Evolutionary conservation across 2,329 filamentous ascomycete genomes (phyloP).

Genomic region (Botryotinia globosa): DNA sequence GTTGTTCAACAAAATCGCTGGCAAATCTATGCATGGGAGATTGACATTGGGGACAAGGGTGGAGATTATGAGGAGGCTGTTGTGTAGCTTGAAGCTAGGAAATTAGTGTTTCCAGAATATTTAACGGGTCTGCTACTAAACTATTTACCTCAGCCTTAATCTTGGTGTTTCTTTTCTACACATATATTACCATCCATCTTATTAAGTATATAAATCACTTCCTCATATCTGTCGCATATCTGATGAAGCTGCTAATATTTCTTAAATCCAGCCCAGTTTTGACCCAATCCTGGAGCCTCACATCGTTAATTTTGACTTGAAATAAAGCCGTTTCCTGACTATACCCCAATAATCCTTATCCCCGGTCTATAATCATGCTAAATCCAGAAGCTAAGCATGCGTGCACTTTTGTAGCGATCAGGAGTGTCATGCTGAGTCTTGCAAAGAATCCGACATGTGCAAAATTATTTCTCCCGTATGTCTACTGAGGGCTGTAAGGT

Average conservation of each 20-base stretch:
- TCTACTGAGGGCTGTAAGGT: not conserved
- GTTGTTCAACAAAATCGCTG: not conserved
- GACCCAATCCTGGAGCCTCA: too few relatives aligned
- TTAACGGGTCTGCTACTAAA: too few relatives aligned
- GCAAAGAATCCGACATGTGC: not conserved
- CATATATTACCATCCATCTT: too few relatives aligned
- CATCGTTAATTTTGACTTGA: too few relatives aligned
- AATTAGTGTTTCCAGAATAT: too few relatives aligned
- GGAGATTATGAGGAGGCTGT: not conserved
- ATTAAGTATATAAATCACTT: too few relatives aligned
- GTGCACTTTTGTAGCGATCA: too few relatives aligned
- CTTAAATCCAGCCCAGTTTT: not conserved
- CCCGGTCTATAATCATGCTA: not conserved
- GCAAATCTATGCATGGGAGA: not conserved
- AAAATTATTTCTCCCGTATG: fast-evolving
- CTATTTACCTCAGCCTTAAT: too few relatives aligned
- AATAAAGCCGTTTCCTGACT: too few relatives aligned
- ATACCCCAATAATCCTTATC: not conserved
- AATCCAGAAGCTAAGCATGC: not conserved
- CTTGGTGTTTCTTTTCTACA: not conserved
- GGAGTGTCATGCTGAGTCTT: not conserved
- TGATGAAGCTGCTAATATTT: not conserved
- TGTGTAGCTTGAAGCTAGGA: not conserved
- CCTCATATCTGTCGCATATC: not conserved
- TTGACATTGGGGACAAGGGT: not conserved